Conservation (phyloP, 352 stramenopile genomes). For the Pythium phragmiticola region DNA sequence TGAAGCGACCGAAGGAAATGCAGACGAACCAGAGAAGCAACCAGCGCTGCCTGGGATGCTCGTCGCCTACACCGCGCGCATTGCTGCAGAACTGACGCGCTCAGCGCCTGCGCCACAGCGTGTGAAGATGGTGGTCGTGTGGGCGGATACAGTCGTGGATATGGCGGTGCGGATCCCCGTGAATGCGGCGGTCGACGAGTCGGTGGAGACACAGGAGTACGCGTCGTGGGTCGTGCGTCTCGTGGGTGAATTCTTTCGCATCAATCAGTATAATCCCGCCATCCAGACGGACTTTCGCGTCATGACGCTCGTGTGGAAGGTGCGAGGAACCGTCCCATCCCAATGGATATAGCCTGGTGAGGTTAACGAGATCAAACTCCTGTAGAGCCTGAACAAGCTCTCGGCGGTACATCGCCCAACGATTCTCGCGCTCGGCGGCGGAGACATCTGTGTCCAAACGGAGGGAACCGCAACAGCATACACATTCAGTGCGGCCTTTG, state of each 20-base stretch:
- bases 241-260: conserved; percentile 10
- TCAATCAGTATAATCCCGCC: conserved; percentile 11
- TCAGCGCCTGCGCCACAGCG: not conserved
- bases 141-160: conserved; percentile 20
- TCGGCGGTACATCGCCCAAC: conserved; percentile 6
- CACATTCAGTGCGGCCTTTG: conserved; percentile 10
- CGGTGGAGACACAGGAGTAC: not conserved
- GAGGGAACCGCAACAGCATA: not conserved
- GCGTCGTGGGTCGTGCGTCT: conserved; percentile 14
- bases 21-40: not conserved
- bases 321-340: not conserved
- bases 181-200: not conserved
- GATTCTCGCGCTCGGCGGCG: not conserved
- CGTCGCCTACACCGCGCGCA: conserved; percentile 8
- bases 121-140: conserved; percentile 3
- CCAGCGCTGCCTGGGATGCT: not conserved
- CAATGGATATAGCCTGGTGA: not conserved
- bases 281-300: conserved; percentile 13
- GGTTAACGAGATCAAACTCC: not conserved
- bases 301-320: conserved; percentile 32
- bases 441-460: not conserved
- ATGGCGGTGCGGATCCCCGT: conserved; percentile 6
- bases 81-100: conserved; percentile 13
- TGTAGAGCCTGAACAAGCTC: conserved; percentile 28
- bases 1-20: not conserved